Conservation (phyloP, 139 green algal genomes). For the Axilococcus clingmanii region DNA sequence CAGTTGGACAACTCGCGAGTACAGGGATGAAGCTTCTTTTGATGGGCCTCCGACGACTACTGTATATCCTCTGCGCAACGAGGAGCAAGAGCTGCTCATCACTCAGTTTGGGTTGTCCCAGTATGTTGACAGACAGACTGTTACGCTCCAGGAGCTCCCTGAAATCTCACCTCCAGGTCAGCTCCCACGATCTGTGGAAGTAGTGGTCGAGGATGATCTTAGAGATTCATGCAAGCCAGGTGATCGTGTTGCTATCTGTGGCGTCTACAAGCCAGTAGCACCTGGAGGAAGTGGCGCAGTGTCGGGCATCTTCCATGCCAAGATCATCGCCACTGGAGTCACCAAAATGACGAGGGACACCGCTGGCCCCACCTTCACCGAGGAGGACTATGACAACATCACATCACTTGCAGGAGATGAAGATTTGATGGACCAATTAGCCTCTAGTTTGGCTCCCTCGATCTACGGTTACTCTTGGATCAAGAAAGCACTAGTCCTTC, state of each 20-base stretch:
- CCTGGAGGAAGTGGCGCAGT: slow-evolving; percentile 35
- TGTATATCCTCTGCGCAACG: slow-evolving; percentile 73
- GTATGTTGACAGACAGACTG: slow-evolving; percentile 84
- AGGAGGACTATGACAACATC: slow-evolving; percentile 38
- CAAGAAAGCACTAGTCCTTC: slow-evolving; percentile 79
- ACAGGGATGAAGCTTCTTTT: slow-evolving; percentile 81
- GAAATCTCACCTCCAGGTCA: slow-evolving; percentile 91
- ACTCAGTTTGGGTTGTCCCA: slow-evolving; percentile 90
- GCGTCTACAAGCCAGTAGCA: slow-evolving; percentile 86
- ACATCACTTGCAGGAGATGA: slow-evolving; percentile 31
- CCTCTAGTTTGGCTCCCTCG: slow-evolving; percentile 78
- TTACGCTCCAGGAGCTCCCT: slow-evolving; percentile 93
- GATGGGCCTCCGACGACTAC: slow-evolving; percentile 53
- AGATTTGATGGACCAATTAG: slow-evolving; percentile 73
- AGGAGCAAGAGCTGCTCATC: slow-evolving; percentile 73
- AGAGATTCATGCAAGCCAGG: slow-evolving; percentile 89
- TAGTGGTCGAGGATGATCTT: slow-evolving; percentile 57
- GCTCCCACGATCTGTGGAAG: slow-evolving; percentile 65
- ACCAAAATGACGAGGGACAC: slow-evolving; percentile 36
- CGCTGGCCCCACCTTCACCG: slow-evolving; percentile 16
- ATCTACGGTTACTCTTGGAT: slow-evolving; percentile 92
- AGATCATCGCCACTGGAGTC: slow-evolving; percentile 51
- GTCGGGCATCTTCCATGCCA: slow-evolving; percentile 40
- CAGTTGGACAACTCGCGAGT: slow-evolving; percentile 64
- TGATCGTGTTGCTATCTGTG: slow-evolving; percentile 79